Percentiles rank a stretch among this genome's conserved stretches.
Evolutionary conservation across 495 filamentous ascomycete species (phyloP).

Genomic region (Evansstolkia leycettana): DNA sequence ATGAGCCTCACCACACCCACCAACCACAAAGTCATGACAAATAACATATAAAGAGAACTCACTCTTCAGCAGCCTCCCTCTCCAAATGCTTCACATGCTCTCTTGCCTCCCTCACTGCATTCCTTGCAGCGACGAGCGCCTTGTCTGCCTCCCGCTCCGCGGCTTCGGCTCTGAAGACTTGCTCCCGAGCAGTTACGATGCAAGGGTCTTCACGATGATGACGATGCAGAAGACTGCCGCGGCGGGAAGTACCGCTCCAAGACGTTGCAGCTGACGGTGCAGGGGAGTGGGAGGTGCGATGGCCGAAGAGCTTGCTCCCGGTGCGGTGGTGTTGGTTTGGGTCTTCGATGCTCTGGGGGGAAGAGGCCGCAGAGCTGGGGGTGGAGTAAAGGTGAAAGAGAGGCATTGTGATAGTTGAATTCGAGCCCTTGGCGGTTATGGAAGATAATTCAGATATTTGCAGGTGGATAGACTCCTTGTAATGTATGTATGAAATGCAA

Average conservation of each 20-base stretch:
- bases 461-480: no score
- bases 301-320: slow-evolving; percentile 6
- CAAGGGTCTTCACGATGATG: slow-evolving; percentile 42
- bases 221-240: slow-evolving; percentile 33
- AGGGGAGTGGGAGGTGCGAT: slow-evolving; percentile 6
- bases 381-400: slow-evolving; percentile 18
- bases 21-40: neutral
- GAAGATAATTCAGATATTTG: no score
- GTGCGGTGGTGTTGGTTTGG: slow-evolving; percentile 3
- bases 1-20: no score
- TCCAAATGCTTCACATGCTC: slow-evolving; percentile 52
- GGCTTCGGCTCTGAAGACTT: slow-evolving; percentile 42
- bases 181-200: slow-evolving; percentile 44
- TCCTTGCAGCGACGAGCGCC: slow-evolving; percentile 41
- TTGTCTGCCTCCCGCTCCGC: slow-evolving; percentile 52
- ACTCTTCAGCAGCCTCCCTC: slow-evolving; percentile 51
- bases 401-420: no score
- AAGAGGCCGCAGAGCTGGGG: slow-evolving; percentile 10
- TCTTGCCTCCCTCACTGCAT: slow-evolving; percentile 45
- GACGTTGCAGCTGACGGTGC: slow-evolving; percentile 5
- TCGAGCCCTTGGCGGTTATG: no score
- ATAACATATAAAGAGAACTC: slow-evolving; percentile 4
- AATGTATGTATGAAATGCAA: no score
- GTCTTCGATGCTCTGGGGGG: slow-evolving; percentile 8
- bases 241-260: slow-evolving; percentile 19